A percentile compares a stretch with the other conserved stretches of the same genome.
phyloP scores from a whole-genome alignment of 345 rosid species.

The Boechera stricta region DNA sequence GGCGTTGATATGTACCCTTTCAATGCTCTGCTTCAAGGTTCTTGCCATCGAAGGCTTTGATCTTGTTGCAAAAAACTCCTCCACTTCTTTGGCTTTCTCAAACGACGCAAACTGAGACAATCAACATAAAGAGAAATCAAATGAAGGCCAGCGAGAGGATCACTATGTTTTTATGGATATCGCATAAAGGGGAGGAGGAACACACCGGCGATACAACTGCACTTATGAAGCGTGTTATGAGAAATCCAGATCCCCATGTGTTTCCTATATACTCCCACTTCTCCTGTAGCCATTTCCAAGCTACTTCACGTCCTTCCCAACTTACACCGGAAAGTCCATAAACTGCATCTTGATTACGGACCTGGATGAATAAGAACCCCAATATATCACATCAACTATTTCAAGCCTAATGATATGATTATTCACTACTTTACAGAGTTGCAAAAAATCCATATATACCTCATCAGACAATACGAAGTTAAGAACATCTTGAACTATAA shows the following conservation, averaged over 20 bases:
- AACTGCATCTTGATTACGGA: conserved; percentile 87
- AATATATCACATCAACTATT: background rate
- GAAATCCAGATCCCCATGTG: conserved; percentile 78
- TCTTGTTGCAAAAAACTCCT: conserved; percentile 78
- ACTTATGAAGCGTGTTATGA: conserved; percentile 72
- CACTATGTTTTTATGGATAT: background rate
- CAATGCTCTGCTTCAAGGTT: conserved; percentile 95
- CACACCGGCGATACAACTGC: conserved; percentile 81
- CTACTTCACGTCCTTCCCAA: conserved; percentile 88
- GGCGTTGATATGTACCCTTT: conserved; percentile 72
- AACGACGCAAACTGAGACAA: conserved; percentile 75
- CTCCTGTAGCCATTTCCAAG: conserved; percentile 91
- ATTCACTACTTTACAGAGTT: background rate
- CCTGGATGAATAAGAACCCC: conserved; percentile 51
- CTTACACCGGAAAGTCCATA: conserved; percentile 69
- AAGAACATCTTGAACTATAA: conserved; percentile 67
- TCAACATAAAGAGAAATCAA: background rate
- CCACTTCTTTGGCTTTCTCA: conserved; percentile 79
- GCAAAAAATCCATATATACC: conserved; percentile 52
- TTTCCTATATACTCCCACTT: conserved; percentile 76
- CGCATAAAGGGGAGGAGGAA: conserved; percentile 5
- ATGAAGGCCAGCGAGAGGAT: background rate
- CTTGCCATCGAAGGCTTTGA: conserved; percentile 65
- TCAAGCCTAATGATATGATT: conserved; percentile 12
- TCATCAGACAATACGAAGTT: conserved; percentile 75